Evolutionary conservation across 2,329 filamentous ascomycete species (phyloP), one percentile per base, ranked within the genome.

Genomic region (Fusarium sp.): DNA sequence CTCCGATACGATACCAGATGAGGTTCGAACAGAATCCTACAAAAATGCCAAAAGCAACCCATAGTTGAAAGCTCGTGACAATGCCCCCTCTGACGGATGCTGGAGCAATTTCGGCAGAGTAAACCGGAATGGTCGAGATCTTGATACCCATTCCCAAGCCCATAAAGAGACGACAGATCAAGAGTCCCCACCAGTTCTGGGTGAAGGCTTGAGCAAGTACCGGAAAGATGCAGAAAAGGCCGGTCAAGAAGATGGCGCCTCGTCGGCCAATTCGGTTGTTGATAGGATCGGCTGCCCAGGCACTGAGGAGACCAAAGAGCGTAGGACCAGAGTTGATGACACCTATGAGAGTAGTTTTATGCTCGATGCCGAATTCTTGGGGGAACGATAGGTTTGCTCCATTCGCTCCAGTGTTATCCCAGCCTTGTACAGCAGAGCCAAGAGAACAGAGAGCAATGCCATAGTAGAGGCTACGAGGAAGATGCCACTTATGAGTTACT

Each of bases 1-100:
- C 75, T 20, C 89, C 88, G 1, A 86, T 85, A 36, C 90, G 83
- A 64, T 88, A 90, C 55, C 92, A 89, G 11, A 87, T 88, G 39
- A 93, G 83, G 77, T 92, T 93, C 66, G 90, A 90, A 67, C 85
- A 87, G 68, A 88, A 90, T 15, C 91, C 91, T n/a, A 92, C 81
- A 80, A 92, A 90, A 73, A 92, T 92, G 41, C 89, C 89, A 77
- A 78, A 64, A 26, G 74, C 75, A 52, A 85, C 85, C 85, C 85
- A 89, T 14, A 88, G 76, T 74, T 89, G 86, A 82, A 85, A 88
- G 1, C 81, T 84, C 78, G 86, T 88, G 24, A 87, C 86, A 5
- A 88, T 75, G 1, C 83, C 85, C 7, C 87, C 87, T 14, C 87
- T 84, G 63, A 88, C 87, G 11, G 80, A 79, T 1, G 85, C 83